Percentiles rank a stretch among this genome's conserved stretches.
These are phyloP conservation scores for Torrubiella hemipterigena DNA, from an alignment of 2,329 filamentous ascomycete genomes.

Conservation along the genomic window DNA sequence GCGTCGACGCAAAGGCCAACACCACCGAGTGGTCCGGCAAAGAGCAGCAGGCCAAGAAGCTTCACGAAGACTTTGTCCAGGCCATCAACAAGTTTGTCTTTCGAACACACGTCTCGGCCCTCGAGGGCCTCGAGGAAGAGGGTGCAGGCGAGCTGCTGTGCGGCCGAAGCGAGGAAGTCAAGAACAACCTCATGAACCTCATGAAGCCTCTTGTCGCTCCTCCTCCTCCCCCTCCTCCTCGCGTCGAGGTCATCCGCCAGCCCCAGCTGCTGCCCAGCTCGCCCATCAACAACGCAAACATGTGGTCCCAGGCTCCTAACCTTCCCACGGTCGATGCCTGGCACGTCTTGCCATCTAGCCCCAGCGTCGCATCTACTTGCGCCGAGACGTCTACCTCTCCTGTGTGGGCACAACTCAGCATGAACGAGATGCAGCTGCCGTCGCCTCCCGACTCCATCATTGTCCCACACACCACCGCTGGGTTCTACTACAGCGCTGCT, in stretches of 20 bases:
- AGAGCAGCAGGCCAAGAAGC: slow-evolving; percentile 89
- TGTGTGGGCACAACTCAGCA: slow-evolving; percentile 68
- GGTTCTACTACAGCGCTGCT: slow-evolving; percentile 70
- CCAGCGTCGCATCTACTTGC: slow-evolving; percentile 59
- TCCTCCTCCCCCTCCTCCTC: slow-evolving; percentile 74
- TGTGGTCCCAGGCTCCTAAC: slow-evolving; percentile 55
- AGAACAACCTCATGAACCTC: slow-evolving; percentile 69
- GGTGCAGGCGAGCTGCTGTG: slow-evolving; percentile 86
- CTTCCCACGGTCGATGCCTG: slow-evolving; percentile 71
- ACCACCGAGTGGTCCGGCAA: slow-evolving; percentile 96
- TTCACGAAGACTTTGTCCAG: slow-evolving; percentile 94
- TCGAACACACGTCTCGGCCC: slow-evolving; percentile 72
- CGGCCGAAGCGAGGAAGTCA: slow-evolving; percentile 88
- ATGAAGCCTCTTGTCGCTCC: slow-evolving; percentile 81
- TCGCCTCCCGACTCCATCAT: slow-evolving; percentile 74
- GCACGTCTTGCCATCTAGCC: slow-evolving; percentile 84
- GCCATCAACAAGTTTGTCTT: slow-evolving; percentile 96
- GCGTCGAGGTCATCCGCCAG: slow-evolving; percentile 81
- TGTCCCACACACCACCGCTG: slow-evolving; percentile 57
- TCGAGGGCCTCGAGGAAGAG: slow-evolving; percentile 94
- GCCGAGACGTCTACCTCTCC: slow-evolving; percentile 57
- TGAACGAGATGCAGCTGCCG: slow-evolving; percentile 62
- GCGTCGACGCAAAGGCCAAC: slow-evolving; percentile 74
- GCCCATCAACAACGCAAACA: slow-evolving; percentile 62
- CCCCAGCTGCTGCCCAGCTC: slow-evolving; percentile 79